Percentiles rank a stretch among this genome's conserved stretches.
Conservation (phyloP, 169 alveolate species). For the Eimeria necatrix region DNA sequence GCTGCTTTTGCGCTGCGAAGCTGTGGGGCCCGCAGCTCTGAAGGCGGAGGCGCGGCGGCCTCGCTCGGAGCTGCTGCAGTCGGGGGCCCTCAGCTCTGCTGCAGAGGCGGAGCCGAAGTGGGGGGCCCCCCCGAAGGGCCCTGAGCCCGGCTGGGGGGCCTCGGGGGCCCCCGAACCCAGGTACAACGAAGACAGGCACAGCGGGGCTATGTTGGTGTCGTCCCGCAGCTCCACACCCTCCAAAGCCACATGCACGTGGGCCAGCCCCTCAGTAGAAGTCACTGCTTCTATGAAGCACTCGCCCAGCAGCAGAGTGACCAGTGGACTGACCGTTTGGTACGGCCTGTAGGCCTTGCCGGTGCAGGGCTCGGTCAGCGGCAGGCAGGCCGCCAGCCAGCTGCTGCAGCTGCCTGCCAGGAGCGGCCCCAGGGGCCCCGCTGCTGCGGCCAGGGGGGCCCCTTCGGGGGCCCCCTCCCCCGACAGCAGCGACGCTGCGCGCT, state of each 20-base stretch:
- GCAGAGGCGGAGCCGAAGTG: not conserved
- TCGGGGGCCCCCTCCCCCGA: slow-evolving; percentile 39
- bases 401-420: not conserved
- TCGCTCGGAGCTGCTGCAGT: not conserved
- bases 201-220: slow-evolving; percentile 76
- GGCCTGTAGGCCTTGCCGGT: slow-evolving; percentile 25
- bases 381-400: slow-evolving; percentile 35
- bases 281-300: slow-evolving; percentile 35
- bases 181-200: slow-evolving; percentile 55
- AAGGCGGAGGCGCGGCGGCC: not conserved
- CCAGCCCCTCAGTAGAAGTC: slow-evolving; percentile 57
- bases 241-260: not conserved
- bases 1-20: slow-evolving; percentile 24
- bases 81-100: not conserved
- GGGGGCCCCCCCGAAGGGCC: not conserved
- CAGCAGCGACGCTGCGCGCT: slow-evolving; percentile 25
- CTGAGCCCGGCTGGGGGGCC: not conserved
- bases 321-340: slow-evolving; percentile 39
- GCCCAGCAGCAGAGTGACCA: slow-evolving; percentile 51
- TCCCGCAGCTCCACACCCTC: slow-evolving; percentile 48
- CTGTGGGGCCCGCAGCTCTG: not conserved
- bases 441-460: too few species aligned
- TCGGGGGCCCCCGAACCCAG: slow-evolving; percentile 40
- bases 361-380: slow-evolving; percentile 36
- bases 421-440: not conserved